These are phyloP conservation scores for Chlamydomonas sp. DNA, from an alignment of 139 green algal genomes.

Conservation along the genomic window DNA sequence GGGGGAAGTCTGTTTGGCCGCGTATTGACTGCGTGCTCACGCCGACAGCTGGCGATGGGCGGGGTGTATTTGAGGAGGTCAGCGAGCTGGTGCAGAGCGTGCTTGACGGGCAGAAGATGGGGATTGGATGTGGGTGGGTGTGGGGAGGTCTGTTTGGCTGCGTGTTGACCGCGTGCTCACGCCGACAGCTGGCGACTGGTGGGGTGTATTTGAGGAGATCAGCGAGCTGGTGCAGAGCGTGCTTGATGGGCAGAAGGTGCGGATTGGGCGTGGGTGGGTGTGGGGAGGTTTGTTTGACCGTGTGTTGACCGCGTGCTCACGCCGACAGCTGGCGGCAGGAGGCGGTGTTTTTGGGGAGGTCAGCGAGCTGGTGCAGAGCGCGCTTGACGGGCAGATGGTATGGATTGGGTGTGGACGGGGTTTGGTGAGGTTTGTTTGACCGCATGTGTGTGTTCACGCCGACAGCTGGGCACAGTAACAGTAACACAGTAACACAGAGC, in stretches of 20 bases:
- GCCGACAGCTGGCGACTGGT: slow-evolving; percentile 45
- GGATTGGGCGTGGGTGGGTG: background rate
- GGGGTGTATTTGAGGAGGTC: slow-evolving; percentile 81
- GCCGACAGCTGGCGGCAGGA: slow-evolving; percentile 45
- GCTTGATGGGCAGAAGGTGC: no score
- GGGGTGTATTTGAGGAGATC: slow-evolving; percentile 82
- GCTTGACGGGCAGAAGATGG: slow-evolving; percentile 85
- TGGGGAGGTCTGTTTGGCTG: background rate
- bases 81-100: slow-evolving; percentile 76
- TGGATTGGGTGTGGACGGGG: slow-evolving; percentile 1
- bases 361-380: slow-evolving; percentile 74
- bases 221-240: slow-evolving; percentile 73
- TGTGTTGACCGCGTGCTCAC: slow-evolving; percentile 75
- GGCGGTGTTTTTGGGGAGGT: slow-evolving; percentile 83
- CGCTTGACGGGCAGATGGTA: slow-evolving; percentile 87
- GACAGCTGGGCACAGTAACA: slow-evolving; percentile 42
- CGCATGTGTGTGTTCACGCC: slow-evolving; percentile 64
- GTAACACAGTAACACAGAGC: no score
- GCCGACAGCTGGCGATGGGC: slow-evolving; percentile 47
- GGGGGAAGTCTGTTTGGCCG: background rate
- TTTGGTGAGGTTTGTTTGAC: background rate
- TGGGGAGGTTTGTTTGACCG: background rate
- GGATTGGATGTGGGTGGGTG: background rate
- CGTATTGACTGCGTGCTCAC: slow-evolving; percentile 76
- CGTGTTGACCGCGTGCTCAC: slow-evolving; percentile 61